Evolutionary conservation across 305 asterid genomes (phyloP).

Genomic region (Fraxinus xanthoxyloides): DNA sequence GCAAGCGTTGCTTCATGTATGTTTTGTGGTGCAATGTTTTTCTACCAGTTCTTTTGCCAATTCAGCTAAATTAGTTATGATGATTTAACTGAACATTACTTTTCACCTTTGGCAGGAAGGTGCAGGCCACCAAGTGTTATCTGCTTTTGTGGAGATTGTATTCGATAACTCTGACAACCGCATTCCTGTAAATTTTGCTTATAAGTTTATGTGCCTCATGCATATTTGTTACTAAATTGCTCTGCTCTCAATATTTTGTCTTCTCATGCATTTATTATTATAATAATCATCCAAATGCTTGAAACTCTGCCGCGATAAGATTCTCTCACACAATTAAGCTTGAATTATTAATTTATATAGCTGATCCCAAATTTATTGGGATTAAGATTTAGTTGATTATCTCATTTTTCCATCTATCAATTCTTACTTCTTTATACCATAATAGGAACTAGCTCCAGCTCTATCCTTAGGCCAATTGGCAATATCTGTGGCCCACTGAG

Average conservation of each 20-base stretch:
- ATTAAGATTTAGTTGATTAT: conserved; percentile 8
- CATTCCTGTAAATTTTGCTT: conserved; percentile 57
- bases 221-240: conserved; percentile 13
- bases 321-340: neutral
- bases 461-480: neutral
- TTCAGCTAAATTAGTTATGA: conserved; percentile 3
- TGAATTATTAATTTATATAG: neutral
- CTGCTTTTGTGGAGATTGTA: conserved; percentile 98
- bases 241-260: conserved; percentile 4
- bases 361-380: neutral
- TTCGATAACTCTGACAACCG: conserved; percentile 96
- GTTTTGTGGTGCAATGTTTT: conserved; percentile 28
- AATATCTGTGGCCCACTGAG: neutral
- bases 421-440: conserved; percentile 8
- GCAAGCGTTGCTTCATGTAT: conserved; percentile 87
- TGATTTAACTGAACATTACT: conserved; percentile 8
- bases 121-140: conserved; percentile 87
- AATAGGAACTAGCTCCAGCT: neutral
- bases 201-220: conserved; percentile 3
- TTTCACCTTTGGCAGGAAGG: conserved; percentile 72
- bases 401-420: neutral
- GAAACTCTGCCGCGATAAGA: conserved; percentile 8
- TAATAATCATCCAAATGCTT: neutral
- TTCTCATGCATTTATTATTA: conserved; percentile 11
- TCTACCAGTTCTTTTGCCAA: neutral